These are phyloP conservation scores for Friedmanniomyces simplex DNA, from an alignment of 495 filamentous ascomycete genomes.

Conservation along the genomic window DNA sequence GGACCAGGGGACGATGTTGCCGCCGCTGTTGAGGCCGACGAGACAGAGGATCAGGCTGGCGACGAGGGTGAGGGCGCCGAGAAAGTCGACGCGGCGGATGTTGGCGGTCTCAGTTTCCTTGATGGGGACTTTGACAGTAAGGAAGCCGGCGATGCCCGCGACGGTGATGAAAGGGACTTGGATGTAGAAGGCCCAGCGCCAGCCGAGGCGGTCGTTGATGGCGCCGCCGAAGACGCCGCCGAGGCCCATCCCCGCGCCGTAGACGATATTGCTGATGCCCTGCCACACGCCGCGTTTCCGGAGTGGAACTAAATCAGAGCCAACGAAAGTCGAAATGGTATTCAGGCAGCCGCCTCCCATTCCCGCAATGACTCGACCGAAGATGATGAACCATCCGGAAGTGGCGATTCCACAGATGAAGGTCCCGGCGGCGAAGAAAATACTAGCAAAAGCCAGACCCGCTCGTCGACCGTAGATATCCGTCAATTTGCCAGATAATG, in stretches of 20 bases:
- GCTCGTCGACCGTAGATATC: constrained; percentile 77
- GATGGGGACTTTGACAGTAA: constrained; percentile 63
- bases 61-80: constrained; percentile 59
- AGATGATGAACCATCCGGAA: constrained; percentile 58
- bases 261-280: constrained; percentile 73
- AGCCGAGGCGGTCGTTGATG: constrained; percentile 61
- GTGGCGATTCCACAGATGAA: constrained; percentile 74
- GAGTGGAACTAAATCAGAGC: constrained; percentile 71
- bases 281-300: constrained; percentile 75
- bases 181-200: constrained; percentile 78
- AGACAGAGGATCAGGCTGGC: constrained; percentile 62
- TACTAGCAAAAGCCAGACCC: constrained; percentile 67
- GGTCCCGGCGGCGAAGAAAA: constrained; percentile 72
- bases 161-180: constrained; percentile 61
- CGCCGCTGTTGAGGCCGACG: constrained; percentile 73
- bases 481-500: constrained; percentile 72
- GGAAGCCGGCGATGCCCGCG: constrained; percentile 54
- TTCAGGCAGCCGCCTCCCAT: constrained; percentile 73
- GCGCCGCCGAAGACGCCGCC: constrained; percentile 73
- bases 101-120: constrained; percentile 55
- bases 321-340: constrained; percentile 73
- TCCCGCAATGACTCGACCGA: constrained; percentile 72
- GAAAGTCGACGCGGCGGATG: constrained; percentile 74
- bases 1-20: constrained; percentile 74
- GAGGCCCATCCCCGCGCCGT: constrained; percentile 55